Evolutionary conservation across 2,329 filamentous ascomycete species (phyloP), one percentile per base, ranked within the genome.

Genomic region (Apiospora koreana): DNA sequence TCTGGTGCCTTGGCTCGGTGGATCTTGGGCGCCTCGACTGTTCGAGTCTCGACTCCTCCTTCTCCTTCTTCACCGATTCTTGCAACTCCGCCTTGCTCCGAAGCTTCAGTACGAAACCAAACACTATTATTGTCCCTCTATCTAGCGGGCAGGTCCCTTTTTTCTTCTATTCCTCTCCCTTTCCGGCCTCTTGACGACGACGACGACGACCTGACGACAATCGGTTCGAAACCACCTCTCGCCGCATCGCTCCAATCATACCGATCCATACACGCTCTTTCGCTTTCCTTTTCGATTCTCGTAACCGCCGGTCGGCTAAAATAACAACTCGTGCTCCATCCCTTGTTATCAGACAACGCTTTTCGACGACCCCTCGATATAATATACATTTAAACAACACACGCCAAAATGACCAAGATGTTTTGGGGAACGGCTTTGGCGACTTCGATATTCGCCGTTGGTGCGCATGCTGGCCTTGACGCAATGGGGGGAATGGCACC

Each of bases 371-470:
- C 38, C 18, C 35, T 62, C 48, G 38, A 66, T 42, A 66, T 66
- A 66, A 23, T 69, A 23, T 69, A 65, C 7, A 16, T n/a, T 21
- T n/a, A 16, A 65, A 68, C 31, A 38, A 45, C 16, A 45, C n/a
- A 28, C 43, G 28, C 38, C 21, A 71, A 45, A 43, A 45, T 64
- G 69, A 68, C 38, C 75, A 79, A 72, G 41, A 84, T 84, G 83
- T 71, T 81, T 72, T 81, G 81, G 80, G 77, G 78, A 71, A 76
- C 76, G 41, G 72, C 76, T 66, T 72, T 82, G 28, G 73, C 80
- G 38, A 78, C 78, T 62, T 77, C 80, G 69, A 74, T 83, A 72
- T 77, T 84, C 64, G 80, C 78, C 71, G 74, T 75, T 25, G 79
- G 77, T 68, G 81, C 78, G 43, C 75, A 79, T 50, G 82, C 81